These are phyloP conservation scores for Penicillium daleae DNA, from an alignment of 495 filamentous ascomycete genomes.

Conservation along the genomic window DNA sequence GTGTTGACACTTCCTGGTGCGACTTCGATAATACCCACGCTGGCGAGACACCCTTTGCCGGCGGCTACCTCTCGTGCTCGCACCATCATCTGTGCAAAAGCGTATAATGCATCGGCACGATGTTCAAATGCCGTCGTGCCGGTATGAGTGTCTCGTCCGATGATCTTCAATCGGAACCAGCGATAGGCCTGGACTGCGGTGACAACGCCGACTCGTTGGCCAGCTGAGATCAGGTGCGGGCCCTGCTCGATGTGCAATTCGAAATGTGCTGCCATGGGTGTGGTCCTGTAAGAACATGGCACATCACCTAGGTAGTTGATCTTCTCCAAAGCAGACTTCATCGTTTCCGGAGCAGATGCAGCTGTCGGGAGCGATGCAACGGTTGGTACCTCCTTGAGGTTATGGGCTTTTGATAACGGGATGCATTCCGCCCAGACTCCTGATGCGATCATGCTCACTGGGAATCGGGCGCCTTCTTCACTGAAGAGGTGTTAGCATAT, in stretches of 20 bases:
- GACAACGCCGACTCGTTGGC: constrained; percentile 70
- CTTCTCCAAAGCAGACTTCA: constrained; percentile 69
- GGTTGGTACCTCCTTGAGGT: constrained; percentile 56
- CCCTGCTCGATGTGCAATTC: constrained; percentile 87
- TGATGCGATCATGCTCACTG: constrained; percentile 74
- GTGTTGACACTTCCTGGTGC: constrained; percentile 75
- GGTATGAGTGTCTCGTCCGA: constrained; percentile 71
- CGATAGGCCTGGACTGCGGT: constrained; percentile 67
- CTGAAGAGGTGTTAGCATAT: constrained; percentile 32
- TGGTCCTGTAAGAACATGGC: constrained; percentile 60
- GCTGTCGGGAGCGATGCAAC: constrained; percentile 50
- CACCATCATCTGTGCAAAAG: constrained; percentile 69
- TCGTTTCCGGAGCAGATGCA: constrained; percentile 58
- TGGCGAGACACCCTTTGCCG: constrained; percentile 60
- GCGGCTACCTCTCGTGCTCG: constrained; percentile 65
- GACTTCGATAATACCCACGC: constrained; percentile 70
- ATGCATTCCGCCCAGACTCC: constrained; percentile 78
- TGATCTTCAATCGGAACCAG: constrained; percentile 71
- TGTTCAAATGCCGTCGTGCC: constrained; percentile 71
- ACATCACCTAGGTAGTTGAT: constrained; percentile 69
- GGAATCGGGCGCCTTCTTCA: constrained; percentile 82
- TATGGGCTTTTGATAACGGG: constrained; percentile 63
- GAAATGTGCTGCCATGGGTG: constrained; percentile 79
- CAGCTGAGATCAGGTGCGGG: constrained; percentile 64
- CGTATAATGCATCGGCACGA: constrained; percentile 65